Base-by-base conservation (phyloP, 495 filamentous ascomycete genomes). In the Penicilliopsis zonata region DNA sequence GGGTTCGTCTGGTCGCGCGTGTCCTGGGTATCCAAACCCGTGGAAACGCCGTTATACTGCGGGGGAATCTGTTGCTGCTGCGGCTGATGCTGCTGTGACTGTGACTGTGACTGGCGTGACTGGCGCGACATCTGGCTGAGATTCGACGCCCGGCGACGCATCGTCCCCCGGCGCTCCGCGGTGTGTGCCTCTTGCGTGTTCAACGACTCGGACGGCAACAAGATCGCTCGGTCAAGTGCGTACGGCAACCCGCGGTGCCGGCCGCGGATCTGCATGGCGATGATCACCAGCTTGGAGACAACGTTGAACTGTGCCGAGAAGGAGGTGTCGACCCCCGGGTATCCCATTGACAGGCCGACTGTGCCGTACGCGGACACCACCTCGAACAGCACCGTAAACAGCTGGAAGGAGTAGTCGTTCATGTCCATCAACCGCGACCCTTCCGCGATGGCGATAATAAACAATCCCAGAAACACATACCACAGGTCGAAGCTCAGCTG, bases 401-500 rank as follows among this genome's bases (percentile, higher is more conserved):
- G 61, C 31, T 79, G 78, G 53, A 94, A 92, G 3, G 65, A 52
- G 38, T 66, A 69, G 35, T 78, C 64, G 29, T 61, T 61, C 16
- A 46, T 50, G 36, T 62, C 57, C 50, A 76, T 59, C 10, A 90
- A 53, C 3, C 69, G 67, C 2, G 41, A 35, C 9, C 84, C 84
- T 59, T 96, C 88, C 12, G 78, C 69, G 38, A 95, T 87, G 32
- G 78, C 62, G 44, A 96, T 82, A 44, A 93, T 69, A 57, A 96
- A 96, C 26, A 82, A 65, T 0, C 86, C 88, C 10, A 93, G 52
- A 42, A 88, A 90, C 20, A 96, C 80, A 50, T 82, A 95, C 86
- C 87, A 94, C 46, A 96, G 49, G 55, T 96, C 88, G 54, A 94
- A 95, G 35, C 82, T 84, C 9, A 96, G 70, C 53, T 96, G 88